Base-by-base conservation (phyloP, 306 rosid genomes). In the Fragaria vesca region DNA sequence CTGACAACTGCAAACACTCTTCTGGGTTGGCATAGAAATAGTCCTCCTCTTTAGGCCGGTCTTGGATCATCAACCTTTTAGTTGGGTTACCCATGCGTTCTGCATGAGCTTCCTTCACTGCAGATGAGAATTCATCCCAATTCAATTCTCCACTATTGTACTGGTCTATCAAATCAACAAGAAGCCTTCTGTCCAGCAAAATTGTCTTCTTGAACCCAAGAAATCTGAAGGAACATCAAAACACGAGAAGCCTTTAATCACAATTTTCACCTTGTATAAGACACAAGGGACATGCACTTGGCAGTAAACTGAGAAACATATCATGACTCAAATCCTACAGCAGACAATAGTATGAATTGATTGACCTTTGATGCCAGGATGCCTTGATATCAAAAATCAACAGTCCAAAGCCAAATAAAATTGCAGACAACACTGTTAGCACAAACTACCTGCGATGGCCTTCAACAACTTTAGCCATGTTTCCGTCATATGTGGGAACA, bases 391-490 rank as follows among this genome's bases (percentile, higher is more conserved):
- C 18, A 11, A 66, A 76, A 63, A 38, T n/a, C 78, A 73, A 30
- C 50, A n/a, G 0, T 58, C 30, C 6, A 12, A 20, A 66, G 42
- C 51, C 43, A 45, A 40, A 21, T 10, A 20, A 62, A 45, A 52
- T 58, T 32, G 69, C 3, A 15, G 63, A 43, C 48, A 18, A 11
- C 38, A 66, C 2, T 69, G 28, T 62, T 17, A 50, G 38, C 32
- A 84, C 36, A 75, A 57, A 66, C 4, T 91, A 95, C 99, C 99
- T 91, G 86, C 99, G 99, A 76, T 95, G 97, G 78, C 99, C 99
- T 84, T 91, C 99, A 66, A 95, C 99, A 13, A 95, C 99, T 86
- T 93, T 95, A 76, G 99, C 99, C 99, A 95, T 95, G 86, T 95
- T 95, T 84, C 99, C 99, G 50, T 95, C 99, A 81, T 91, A 95